These are phyloP conservation scores for Mytilinidion resinicola DNA, from an alignment of 495 filamentous ascomycete species.

Conservation along the genomic window DNA sequence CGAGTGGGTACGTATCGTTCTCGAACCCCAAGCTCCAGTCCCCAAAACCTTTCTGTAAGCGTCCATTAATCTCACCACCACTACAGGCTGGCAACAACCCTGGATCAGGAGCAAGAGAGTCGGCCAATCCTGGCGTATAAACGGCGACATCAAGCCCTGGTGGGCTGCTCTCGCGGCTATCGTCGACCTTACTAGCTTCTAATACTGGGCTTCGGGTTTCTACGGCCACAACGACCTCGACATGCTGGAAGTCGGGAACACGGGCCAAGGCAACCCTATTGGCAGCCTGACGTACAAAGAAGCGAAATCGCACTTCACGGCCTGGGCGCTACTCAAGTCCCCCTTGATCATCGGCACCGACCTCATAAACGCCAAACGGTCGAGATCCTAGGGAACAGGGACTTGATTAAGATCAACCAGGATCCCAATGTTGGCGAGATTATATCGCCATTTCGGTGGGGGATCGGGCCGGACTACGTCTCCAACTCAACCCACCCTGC, in stretches of 20 bases:
- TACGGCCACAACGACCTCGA: neutral
- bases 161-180: slow-evolving; percentile 20
- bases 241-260: slow-evolving; percentile 20
- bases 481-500: slow-evolving; percentile 21
- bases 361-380: slow-evolving; percentile 18
- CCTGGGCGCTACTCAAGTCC: slow-evolving; percentile 24
- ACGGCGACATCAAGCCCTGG: slow-evolving; percentile 16
- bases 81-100: slow-evolving; percentile 8
- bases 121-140: slow-evolving; percentile 26
- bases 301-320: slow-evolving; percentile 17
- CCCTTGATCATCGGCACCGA: slow-evolving; percentile 26
- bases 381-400: slow-evolving; percentile 23
- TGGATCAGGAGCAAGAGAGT: slow-evolving; percentile 21
- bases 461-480: slow-evolving; percentile 8
- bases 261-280: slow-evolving; percentile 14
- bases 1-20: slow-evolving; percentile 17
- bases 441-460: slow-evolving; percentile 18
- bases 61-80: too few species aligned
- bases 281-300: slow-evolving; percentile 27
- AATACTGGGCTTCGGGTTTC: slow-evolving; percentile 17
- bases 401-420: slow-evolving; percentile 28
- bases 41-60: too few species aligned
- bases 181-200: slow-evolving; percentile 16
- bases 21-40: too few species aligned
- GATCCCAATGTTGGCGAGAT: slow-evolving; percentile 19